A percentile compares a stretch with the other conserved stretches of the same genome.
phyloP scores from a whole-genome alignment of 2,329 filamentous ascomycete genomes.

The Penicillium sp. region DNA sequence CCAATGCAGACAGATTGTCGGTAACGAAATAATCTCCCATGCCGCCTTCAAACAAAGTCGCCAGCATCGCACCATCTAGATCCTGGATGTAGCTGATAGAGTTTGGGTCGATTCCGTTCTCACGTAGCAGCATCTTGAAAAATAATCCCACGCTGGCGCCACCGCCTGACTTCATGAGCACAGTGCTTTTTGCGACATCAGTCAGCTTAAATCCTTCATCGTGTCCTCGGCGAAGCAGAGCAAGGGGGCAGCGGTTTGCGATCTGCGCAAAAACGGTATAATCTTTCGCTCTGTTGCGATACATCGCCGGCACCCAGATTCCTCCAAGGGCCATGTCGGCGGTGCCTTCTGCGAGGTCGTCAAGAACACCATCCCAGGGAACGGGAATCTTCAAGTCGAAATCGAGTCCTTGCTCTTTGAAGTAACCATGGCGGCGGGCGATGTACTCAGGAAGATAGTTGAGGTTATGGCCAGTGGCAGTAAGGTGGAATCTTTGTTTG shows the following conservation, averaged over 20 bases:
- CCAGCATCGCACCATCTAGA: slow-evolving; percentile 6
- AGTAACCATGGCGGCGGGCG: slow-evolving; percentile 6
- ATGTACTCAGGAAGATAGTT: slow-evolving; percentile 11
- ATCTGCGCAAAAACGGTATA: slow-evolving; percentile 9
- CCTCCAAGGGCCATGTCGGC: slow-evolving; percentile 4
- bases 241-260: slow-evolving; percentile 3
- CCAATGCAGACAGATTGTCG: slow-evolving; percentile 6
- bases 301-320: slow-evolving; percentile 10
- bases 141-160: slow-evolving; percentile 6
- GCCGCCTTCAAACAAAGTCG: slow-evolving; percentile 4
- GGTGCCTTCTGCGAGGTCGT: neutral
- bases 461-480: slow-evolving; percentile 6
- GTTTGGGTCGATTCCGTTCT: slow-evolving; percentile 2
- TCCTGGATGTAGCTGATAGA: slow-evolving; percentile 8
- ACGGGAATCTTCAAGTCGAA: neutral
- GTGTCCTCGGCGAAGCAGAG: neutral
- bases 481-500: slow-evolving; percentile 4
- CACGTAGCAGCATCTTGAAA: slow-evolving; percentile 8
- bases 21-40: slow-evolving; percentile 10
- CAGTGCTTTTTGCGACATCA: slow-evolving; percentile 2
- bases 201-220: neutral
- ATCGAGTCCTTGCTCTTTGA: slow-evolving; percentile 4
- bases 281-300: neutral
- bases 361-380: slow-evolving; percentile 7
- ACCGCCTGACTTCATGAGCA: slow-evolving; percentile 6